Evolutionary conservation across 75 land plant species (phyloP), one percentile per base, ranked within the genome.

Genomic region (Azolla pinnata): DNA sequence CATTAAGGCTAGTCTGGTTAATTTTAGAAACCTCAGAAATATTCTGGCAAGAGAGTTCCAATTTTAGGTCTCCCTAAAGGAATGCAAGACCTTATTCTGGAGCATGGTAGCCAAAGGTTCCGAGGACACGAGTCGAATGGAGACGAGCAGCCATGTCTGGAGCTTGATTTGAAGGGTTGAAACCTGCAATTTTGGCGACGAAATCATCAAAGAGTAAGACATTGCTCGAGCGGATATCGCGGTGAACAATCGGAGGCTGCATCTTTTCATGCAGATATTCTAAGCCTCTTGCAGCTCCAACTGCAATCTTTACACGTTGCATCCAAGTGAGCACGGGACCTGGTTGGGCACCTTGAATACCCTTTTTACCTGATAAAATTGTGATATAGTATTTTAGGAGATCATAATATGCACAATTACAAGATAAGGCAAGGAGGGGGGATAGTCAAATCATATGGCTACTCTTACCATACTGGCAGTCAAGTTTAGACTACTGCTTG

Each of bases 91-190:
- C 78, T 62, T 75, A 84, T 84, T 84, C 88, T 29, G 87, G 87
- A 33, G 87, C 87, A 77, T 84, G 87, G 53, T 84, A 81, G n/a
- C 87, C 84, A 76, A 85, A 85, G 28, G 88, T 85, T 44, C 88
- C 88, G 57, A 85, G 58, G 34, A 85, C 88, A 48, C 85, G 71
- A 45, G 88, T 85, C n/a, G 88, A 85, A 62, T 85, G 88, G 26
- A 85, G 56, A 21, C 88, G 81, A 35, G 88, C 82, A 35, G 88
- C 88, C 47, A 81, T 71, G 35, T 81, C 88, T 29, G 85, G 84
- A 29, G 85, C 77, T 54, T 81, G 85, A 62, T 79, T 85, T 23
- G 85, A 67, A 58, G 79, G 45, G 68, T 76, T 85, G 60, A 81
- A 85, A 65, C 81, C 88, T 20, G 85, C 79, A 44, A 85, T 73